phyloP scores from a whole-genome alignment of 1,284 basidiomycete genomes.

The Irpex lacteus region DNA sequence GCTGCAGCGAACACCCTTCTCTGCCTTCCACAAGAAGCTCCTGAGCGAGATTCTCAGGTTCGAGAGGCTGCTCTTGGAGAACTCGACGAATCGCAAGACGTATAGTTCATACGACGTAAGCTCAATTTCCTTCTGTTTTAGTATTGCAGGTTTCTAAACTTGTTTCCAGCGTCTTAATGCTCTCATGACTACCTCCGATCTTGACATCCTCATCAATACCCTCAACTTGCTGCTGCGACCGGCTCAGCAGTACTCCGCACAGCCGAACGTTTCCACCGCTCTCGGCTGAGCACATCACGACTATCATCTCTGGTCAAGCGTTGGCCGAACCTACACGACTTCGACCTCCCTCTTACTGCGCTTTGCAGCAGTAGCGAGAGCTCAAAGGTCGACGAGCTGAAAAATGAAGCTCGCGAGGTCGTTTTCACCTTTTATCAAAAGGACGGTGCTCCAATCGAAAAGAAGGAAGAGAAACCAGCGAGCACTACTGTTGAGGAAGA shows the following conservation, averaged over 20 bases:
- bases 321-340: slow-evolving; percentile 75
- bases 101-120: slow-evolving; percentile 96
- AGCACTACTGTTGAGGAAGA: slow-evolving; percentile 36
- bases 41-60: slow-evolving; percentile 86
- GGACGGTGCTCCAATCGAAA: slow-evolving; percentile 29
- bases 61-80: slow-evolving; percentile 89
- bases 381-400: slow-evolving; percentile 55
- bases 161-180: slow-evolving; percentile 78
- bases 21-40: slow-evolving; percentile 71
- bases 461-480: slow-evolving; percentile 39
- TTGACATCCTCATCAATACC: slow-evolving; percentile 84
- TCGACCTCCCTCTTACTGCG: slow-evolving; percentile 68
- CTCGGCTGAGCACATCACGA: slow-evolving; percentile 74
- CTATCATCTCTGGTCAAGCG: slow-evolving; percentile 69
- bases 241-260: slow-evolving; percentile 90
- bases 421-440: slow-evolving; percentile 75
- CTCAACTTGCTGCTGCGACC: slow-evolving; percentile 89
- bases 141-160: slow-evolving; percentile 14
- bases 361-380: slow-evolving; percentile 55
- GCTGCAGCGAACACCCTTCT: slow-evolving; percentile 81
- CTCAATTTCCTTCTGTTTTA: slow-evolving; percentile 19
- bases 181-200: slow-evolving; percentile 84
- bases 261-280: slow-evolving; percentile 74
- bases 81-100: slow-evolving; percentile 97
- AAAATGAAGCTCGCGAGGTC: slow-evolving; percentile 69